Percentiles rank a stretch among this genome's conserved stretches.
phyloP scores from a whole-genome alignment of 352 stramenopile species.

The Bremia lactucae region DNA sequence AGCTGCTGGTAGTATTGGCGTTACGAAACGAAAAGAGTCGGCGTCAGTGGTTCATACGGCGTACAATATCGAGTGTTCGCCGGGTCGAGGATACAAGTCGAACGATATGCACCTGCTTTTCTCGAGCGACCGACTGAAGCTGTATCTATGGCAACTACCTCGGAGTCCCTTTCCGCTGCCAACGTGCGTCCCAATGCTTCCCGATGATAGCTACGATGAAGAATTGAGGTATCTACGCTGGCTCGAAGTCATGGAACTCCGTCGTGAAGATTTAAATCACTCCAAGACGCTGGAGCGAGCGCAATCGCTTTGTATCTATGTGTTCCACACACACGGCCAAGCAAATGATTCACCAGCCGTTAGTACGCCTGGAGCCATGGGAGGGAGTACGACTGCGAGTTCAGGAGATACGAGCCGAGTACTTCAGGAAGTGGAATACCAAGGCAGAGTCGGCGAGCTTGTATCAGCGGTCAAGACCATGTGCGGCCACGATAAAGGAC shows the following conservation, averaged over 20 bases:
- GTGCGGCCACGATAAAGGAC: conserved; percentile 78
- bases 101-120: conserved; percentile 62
- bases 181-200: conserved; percentile 55
- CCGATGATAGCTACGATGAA: conserved; percentile 44
- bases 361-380: conserved; percentile 14
- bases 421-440: conserved; percentile 71
- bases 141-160: conserved; percentile 80
- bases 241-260: conserved; percentile 78
- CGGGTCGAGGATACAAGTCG: conserved; percentile 77
- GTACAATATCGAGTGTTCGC: conserved; percentile 81
- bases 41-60: conserved; percentile 55
- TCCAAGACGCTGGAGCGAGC: conserved; percentile 76
- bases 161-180: conserved; percentile 56
- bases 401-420: conserved; percentile 40
- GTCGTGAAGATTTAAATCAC: conserved; percentile 54
- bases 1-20: conserved; percentile 12
- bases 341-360: conserved; percentile 30
- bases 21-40: conserved; percentile 21
- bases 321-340: conserved; percentile 78
- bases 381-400: conserved; percentile 3
- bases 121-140: conserved; percentile 48
- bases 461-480: conserved; percentile 81
- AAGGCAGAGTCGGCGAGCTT: conserved; percentile 72
- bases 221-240: conserved; percentile 60
- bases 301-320: conserved; percentile 69